phyloP scores from a whole-genome alignment of 805 yeast genomes.

The Myxozyma neotropica region DNA sequence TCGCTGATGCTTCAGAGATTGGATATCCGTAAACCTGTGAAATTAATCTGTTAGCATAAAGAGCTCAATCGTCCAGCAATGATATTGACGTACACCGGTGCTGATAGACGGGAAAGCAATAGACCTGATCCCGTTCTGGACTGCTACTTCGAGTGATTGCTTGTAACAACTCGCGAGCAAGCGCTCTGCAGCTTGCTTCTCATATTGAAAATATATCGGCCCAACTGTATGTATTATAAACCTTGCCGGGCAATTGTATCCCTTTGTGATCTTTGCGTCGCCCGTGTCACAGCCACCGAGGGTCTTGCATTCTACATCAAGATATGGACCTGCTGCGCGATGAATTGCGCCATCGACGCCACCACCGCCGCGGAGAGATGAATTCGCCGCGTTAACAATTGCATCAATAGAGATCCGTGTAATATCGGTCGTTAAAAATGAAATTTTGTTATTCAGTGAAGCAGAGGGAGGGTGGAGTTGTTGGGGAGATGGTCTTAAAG shows the following conservation, averaged over 20 bases:
- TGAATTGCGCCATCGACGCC: conserved; percentile 35
- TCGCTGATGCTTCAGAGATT: conserved; percentile 8
- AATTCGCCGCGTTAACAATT: conserved; percentile 33
- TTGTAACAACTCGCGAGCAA: conserved; percentile 19
- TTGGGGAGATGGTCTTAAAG: not conserved
- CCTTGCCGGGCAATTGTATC: conserved; percentile 15
- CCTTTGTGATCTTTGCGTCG: conserved; percentile 31
- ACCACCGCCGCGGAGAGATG: conserved; percentile 20
- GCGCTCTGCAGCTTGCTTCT: not conserved
- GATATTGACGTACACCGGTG: conserved; percentile 25
- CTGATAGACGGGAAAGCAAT: conserved; percentile 33
- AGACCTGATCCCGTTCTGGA: conserved; percentile 14
- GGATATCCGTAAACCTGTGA: conserved; percentile 31
- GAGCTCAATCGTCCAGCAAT: too few species aligned
- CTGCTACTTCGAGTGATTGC: conserved; percentile 17
- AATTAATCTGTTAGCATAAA: too few species aligned
- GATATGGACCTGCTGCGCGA: conserved; percentile 25
- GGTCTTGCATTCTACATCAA: conserved; percentile 13
- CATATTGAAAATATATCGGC: conserved; percentile 16
- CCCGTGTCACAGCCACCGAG: conserved; percentile 31
- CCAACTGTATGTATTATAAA: conserved; percentile 29
- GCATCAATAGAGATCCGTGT: conserved; percentile 24
- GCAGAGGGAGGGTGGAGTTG: not conserved
- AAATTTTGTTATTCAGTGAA: conserved; percentile 17
- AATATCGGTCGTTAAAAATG: conserved; percentile 23